A percentile compares a stretch with the other conserved stretches of the same genome.
These are phyloP conservation scores for Suhomyces prunicola DNA, from an alignment of 805 yeast species.

Conservation along the genomic window DNA sequence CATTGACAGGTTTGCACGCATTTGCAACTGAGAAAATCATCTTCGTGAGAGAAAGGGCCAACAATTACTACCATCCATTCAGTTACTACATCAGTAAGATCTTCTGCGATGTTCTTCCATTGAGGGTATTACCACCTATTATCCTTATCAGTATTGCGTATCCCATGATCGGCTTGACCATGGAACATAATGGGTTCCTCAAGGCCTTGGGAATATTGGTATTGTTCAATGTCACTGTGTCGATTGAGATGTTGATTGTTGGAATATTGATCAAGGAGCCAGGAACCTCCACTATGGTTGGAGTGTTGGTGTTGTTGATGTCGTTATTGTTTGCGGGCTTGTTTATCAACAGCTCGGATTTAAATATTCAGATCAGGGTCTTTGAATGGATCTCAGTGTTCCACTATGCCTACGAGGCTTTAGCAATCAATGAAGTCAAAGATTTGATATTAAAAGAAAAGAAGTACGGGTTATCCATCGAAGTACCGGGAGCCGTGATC, in stretches of 20 bases:
- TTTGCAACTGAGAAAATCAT: slow-evolving; percentile 86
- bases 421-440: slow-evolving; percentile 88
- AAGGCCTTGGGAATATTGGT: slow-evolving; percentile 68
- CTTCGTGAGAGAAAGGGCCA: slow-evolving; percentile 89
- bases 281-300: slow-evolving; percentile 87
- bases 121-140: slow-evolving; percentile 89
- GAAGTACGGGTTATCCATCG: slow-evolving; percentile 90
- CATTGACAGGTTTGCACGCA: slow-evolving; percentile 86
- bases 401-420: slow-evolving; percentile 94
- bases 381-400: slow-evolving; percentile 84
- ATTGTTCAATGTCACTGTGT: slow-evolving; percentile 80
- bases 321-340: slow-evolving; percentile 91
- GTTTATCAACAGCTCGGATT: slow-evolving; percentile 76
- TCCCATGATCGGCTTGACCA: slow-evolving; percentile 85
- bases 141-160: slow-evolving; percentile 76
- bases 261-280: slow-evolving; percentile 87
- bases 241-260: slow-evolving; percentile 79
- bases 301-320: slow-evolving; percentile 78
- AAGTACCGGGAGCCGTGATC: slow-evolving; percentile 97
- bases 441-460: slow-evolving; percentile 79
- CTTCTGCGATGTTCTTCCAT: slow-evolving; percentile 86
- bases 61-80: slow-evolving; percentile 85
- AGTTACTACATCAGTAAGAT: slow-evolving; percentile 85
- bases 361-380: slow-evolving; percentile 56
- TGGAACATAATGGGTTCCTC: slow-evolving; percentile 70